Percentiles rank a stretch among this genome's conserved stretches.
These are phyloP conservation scores for Fagopyrum homotropicum DNA, from an alignment of 148 eudicot species.

Conservation along the genomic window DNA sequence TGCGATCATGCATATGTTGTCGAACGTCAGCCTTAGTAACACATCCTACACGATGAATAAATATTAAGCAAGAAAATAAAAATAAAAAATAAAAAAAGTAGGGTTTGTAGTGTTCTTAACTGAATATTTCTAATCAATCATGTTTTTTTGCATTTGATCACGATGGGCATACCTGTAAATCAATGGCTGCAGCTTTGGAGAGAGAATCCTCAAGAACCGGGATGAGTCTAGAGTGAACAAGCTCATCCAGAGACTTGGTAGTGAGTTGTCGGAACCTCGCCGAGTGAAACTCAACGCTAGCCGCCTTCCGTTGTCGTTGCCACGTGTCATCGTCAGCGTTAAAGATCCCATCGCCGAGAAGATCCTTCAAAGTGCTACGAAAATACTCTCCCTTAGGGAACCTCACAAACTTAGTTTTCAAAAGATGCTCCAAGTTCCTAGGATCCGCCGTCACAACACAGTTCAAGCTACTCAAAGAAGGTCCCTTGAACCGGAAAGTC, in stretches of 20 bases:
- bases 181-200: slow-evolving; percentile 24
- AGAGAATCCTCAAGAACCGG: slow-evolving; percentile 53
- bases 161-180: slow-evolving; percentile 32
- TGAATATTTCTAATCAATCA: too few relatives aligned
- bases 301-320: slow-evolving; percentile 74
- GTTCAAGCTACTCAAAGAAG: slow-evolving; percentile 59
- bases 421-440: slow-evolving; percentile 64
- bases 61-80: too few relatives aligned
- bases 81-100: too few relatives aligned
- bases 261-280: slow-evolving; percentile 59
- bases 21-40: slow-evolving; percentile 66
- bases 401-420: slow-evolving; percentile 53
- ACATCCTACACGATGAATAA: slow-evolving; percentile 26
- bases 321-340: slow-evolving; percentile 67
- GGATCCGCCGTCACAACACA: slow-evolving; percentile 85
- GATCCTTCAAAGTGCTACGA: slow-evolving; percentile 43
- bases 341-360: slow-evolving; percentile 78
- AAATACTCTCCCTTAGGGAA: slow-evolving; percentile 73
- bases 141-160: too few relatives aligned
- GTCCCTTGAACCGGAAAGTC: slow-evolving; percentile 64
- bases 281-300: slow-evolving; percentile 81
- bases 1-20: slow-evolving; percentile 79
- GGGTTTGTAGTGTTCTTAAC: too few relatives aligned
- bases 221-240: slow-evolving; percentile 57
- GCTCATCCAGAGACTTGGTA: slow-evolving; percentile 51